Percentiles rank a stretch among this genome's conserved stretches.
Evolutionary conservation across 2,329 filamentous ascomycete species (phyloP).

Genomic region (Colletotrichum trifolii): DNA sequence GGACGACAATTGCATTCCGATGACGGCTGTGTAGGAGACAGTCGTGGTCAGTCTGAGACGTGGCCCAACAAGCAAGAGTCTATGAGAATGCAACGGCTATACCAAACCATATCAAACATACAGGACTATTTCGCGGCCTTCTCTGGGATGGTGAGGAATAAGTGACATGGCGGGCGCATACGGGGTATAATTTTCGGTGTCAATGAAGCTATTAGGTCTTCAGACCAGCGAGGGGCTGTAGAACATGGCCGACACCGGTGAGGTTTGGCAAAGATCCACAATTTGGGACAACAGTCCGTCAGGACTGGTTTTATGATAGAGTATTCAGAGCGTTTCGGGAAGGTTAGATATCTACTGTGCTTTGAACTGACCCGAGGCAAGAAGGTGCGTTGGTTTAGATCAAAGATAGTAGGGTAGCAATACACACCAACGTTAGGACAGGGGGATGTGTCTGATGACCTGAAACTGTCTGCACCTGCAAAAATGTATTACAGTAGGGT

Average conservation of each 20-base stretch:
- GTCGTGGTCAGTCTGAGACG: neutral
- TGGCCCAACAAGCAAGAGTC: neutral
- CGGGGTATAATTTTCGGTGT: neutral
- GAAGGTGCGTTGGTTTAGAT: no score
- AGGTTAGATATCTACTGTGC: no score
- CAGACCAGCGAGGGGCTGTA: constrained; percentile 13
- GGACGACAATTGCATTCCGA: constrained; percentile 91
- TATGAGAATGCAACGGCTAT: neutral
- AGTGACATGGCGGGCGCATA: constrained; percentile 65
- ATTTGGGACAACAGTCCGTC: no score
- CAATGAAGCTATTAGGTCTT: constrained; percentile 12
- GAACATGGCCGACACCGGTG: constrained; percentile 6
- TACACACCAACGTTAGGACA: no score
- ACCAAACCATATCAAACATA: constrained; percentile 57
- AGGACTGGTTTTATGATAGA: no score
- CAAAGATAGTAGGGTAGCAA: no score
- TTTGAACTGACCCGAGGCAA: no score
- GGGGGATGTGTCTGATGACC: no score
- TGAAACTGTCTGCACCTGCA: no score
- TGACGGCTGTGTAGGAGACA: constrained; percentile 74
- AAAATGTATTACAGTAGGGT: no score
- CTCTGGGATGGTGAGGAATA: constrained; percentile 78
- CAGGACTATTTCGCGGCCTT: constrained; percentile 84
- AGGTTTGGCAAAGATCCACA: no score
- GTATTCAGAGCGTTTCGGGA: no score